These are phyloP conservation scores for Cyberlindnera sargentensis DNA, from an alignment of 805 yeast genomes.

Conservation along the genomic window DNA sequence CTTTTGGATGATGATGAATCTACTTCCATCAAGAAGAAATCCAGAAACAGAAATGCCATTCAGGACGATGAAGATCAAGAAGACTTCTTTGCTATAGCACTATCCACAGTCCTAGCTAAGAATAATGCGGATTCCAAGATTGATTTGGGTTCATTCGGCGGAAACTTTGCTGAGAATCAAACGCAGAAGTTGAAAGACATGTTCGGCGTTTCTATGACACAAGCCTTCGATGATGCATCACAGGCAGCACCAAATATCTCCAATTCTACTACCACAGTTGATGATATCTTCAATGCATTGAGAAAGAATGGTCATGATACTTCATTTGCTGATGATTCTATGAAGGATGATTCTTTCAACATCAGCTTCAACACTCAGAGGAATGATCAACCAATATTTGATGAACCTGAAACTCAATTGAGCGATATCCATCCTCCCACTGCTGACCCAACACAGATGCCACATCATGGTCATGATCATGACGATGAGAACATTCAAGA, in stretches of 20 bases:
- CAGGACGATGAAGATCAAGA: conserved; percentile 13
- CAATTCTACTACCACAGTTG: neutral
- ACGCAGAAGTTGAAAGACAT: conserved; percentile 11
- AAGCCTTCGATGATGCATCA: conserved; percentile 18
- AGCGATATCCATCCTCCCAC: conserved; percentile 7
- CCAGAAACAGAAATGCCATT: conserved; percentile 8
- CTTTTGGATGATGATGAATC: conserved; percentile 3
- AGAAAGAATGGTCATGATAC: conserved; percentile 7
- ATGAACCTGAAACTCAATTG: conserved; percentile 9
- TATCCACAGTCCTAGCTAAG: neutral
- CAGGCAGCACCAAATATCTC: conserved; percentile 2
- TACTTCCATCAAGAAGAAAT: conserved; percentile 2
- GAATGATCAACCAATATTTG: neutral
- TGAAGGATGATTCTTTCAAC: conserved; percentile 2
- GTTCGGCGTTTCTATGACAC: conserved; percentile 16
- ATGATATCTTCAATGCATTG: conserved; percentile 9
- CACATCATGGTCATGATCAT: too few relatives aligned
- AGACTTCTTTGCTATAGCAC: neutral
- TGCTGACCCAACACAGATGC: neutral
- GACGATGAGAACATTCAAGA: too few relatives aligned
- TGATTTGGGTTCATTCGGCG: conserved; percentile 21
- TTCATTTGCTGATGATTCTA: neutral
- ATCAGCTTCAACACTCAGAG: neutral
- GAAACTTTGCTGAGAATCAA: conserved; percentile 14
- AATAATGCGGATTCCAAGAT: conserved; percentile 3